phyloP scores from a whole-genome alignment of 1,284 basidiomycete species.

The Cryptococcus depauperatus region DNA sequence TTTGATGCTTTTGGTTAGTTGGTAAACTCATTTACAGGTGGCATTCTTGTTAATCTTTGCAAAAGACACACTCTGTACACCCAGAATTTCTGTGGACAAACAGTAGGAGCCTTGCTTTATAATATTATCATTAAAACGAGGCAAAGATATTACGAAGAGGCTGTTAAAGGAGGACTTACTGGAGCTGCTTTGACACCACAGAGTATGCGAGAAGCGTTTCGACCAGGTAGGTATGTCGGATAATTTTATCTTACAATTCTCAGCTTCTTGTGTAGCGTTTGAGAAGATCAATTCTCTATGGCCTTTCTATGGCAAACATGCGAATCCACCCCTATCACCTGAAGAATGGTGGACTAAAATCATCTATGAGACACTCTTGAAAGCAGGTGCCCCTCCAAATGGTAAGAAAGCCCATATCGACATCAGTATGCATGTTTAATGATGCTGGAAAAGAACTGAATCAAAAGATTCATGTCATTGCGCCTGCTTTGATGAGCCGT shows the following conservation, averaged over 20 bases:
- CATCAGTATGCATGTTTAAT: conserved; percentile 2
- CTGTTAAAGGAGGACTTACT: conserved; percentile 30
- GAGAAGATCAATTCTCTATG: conserved; percentile 24
- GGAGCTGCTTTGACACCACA: conserved; percentile 21
- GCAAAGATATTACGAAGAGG: conserved; percentile 40
- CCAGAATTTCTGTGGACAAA: conserved; percentile 38
- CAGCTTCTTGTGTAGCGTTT: conserved; percentile 27
- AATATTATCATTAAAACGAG: background rate
- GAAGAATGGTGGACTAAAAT: conserved; percentile 42
- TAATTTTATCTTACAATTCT: no score
- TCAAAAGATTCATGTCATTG: conserved; percentile 16
- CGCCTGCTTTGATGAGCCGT: conserved; percentile 25
- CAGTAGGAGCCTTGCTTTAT: no score
- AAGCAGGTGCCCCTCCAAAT: conserved; percentile 29
- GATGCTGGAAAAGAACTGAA: conserved; percentile 20
- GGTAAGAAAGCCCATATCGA: no score
- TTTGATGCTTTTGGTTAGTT: conserved; percentile 44
- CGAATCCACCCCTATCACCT: conserved; percentile 31
- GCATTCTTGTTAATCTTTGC: background rate
- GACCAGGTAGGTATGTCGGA: conserved; percentile 23
- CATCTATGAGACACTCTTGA: conserved; percentile 33
- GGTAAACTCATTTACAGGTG: background rate
- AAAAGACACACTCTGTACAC: conserved; percentile 44
- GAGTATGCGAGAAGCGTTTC: conserved; percentile 38
- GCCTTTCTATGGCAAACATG: conserved; percentile 40